Evolutionary conservation across 1,284 basidiomycete genomes (phyloP), one percentile per base, ranked within the genome.

Genomic region (Pisolithus thermaeus): DNA sequence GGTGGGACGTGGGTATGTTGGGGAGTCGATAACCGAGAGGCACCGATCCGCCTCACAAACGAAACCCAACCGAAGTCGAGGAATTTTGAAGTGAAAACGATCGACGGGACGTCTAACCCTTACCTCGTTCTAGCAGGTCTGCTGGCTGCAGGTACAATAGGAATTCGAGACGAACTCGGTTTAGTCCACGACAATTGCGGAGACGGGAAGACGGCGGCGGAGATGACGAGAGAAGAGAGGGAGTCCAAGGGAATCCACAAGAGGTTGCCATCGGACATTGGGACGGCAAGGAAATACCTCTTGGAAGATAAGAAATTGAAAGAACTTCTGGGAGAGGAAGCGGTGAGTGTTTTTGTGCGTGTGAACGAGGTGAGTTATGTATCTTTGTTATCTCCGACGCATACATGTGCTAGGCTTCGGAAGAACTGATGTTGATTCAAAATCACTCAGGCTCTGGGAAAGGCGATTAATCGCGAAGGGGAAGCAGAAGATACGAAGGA

Each of bases 11-110:
- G 79, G 61, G 74, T 80, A 40, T 73, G 68, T 52, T 88, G 83
- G 83, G 87, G 85, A 0, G 73, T 75, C 3, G 81, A 88, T 52
- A 85, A 86, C 63, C 77, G 81, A 46, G 85, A 88, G 61, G 70
- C 75, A 0, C 80, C 84, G 1, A 61, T 89, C 5, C 81, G 86
- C 3, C 64, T 86, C 23, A 77, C 77, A 52, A 83, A 81, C 46
- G 68, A 46, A 20, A 28, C 30, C 6, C 46, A 51, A 0, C 62
- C 59, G 1, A 47, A 54, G 0, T 56, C 60, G 27, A 60, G 59
- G 9, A 68, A 83, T 61, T 84, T 88, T 53, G 87, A 89, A 63
- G 60, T 86, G 46, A 78, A 77, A 57, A 70, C 73, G 35, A 58
- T 84, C 42, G 87, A 89, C 56, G 85, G 78, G 3, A 84, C 82